Conservation (phyloP, 2,329 filamentous ascomycete genomes). For the Aspergillus flavus region DNA sequence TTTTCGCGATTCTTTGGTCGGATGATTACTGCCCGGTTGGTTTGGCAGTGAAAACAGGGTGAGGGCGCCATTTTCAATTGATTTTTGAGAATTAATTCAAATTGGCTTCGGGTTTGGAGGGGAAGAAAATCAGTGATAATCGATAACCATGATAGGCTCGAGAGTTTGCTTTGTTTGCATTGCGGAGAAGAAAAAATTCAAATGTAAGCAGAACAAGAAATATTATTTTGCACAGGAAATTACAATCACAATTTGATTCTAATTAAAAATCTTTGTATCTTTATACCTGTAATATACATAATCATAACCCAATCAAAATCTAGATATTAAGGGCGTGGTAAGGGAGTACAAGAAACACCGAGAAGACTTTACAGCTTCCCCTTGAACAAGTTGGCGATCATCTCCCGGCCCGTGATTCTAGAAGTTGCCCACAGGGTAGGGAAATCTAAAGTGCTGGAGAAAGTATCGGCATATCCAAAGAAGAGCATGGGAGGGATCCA, state of each 20-base stretch:
- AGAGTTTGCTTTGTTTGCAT: conserved; percentile 20
- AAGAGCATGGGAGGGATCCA: conserved; percentile 94
- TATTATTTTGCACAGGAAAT: background rate
- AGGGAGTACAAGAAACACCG: background rate
- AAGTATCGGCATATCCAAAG: conserved; percentile 82
- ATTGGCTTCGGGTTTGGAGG: conserved; percentile 6
- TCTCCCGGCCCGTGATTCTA: conserved; percentile 72
- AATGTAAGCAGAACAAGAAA: conserved; percentile 1
- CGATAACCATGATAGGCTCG: conserved; percentile 16
- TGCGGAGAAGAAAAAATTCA: background rate
- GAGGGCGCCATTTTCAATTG: conserved; percentile 70
- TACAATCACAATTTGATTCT: background rate
- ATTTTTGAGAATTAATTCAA: background rate
- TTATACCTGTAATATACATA: conserved; percentile 3
- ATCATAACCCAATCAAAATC: background rate
- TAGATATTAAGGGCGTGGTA: background rate
- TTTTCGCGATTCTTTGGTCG: conserved; percentile 94
- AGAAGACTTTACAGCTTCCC: conserved; percentile 64
- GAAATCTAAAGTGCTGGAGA: conserved; percentile 80
- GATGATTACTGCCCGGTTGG: conserved; percentile 81
- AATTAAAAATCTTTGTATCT: background rate
- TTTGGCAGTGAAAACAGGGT: conserved; percentile 74
- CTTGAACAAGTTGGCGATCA: conserved; percentile 70
- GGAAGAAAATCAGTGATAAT: conserved; percentile 19
- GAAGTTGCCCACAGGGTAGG: conserved; percentile 82